These are phyloP conservation scores for Elongisporangium prolatum DNA, from an alignment of 352 stramenopile species.

Conservation along the genomic window DNA sequence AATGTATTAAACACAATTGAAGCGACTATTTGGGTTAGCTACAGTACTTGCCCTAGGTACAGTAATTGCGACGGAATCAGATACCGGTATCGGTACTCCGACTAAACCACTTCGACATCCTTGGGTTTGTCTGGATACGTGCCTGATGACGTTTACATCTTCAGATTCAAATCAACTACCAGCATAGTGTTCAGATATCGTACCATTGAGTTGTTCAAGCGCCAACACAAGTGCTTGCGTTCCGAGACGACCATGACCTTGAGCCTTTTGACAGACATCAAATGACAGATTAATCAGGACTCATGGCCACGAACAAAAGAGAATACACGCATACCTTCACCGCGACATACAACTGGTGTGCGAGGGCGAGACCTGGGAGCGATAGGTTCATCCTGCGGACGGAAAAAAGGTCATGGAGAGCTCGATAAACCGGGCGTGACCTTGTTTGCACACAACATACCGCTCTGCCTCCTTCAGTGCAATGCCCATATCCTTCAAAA, in stretches of 20 bases:
- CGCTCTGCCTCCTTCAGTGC: constrained; percentile 80
- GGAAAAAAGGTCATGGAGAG: neutral
- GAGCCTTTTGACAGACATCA: constrained; percentile 27
- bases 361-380: constrained; percentile 77
- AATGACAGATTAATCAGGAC: neutral
- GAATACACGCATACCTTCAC: constrained; percentile 46
- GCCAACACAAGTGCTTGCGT: constrained; percentile 88
- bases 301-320: neutral
- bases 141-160: neutral
- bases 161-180: neutral
- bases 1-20: neutral
- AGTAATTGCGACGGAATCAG: neutral
- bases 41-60: neutral
- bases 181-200: neutral
- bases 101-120: constrained; percentile 32
- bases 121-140: constrained; percentile 10
- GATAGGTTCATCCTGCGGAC: constrained; percentile 80
- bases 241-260: constrained; percentile 73
- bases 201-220: constrained; percentile 82
- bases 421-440: neutral
- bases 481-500: constrained; percentile 90
- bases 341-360: constrained; percentile 86
- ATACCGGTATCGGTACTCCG: no score
- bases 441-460: constrained; percentile 12
- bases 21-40: neutral